Conservation (phyloP, 208 protist genomes). For the Trypanosoma mega region DNA sequence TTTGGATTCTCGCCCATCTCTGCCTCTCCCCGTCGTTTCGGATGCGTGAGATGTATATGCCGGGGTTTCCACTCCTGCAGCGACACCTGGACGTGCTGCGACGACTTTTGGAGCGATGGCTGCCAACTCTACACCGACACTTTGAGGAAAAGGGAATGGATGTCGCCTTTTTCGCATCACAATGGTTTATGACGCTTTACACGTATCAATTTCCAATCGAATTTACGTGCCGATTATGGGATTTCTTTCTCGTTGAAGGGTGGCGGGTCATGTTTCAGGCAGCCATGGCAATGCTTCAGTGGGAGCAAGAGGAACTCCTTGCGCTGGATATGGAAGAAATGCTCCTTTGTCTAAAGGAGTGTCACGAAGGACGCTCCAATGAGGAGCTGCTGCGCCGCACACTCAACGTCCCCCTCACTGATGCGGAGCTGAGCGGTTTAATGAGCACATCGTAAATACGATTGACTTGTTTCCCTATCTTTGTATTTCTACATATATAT, state of each 20-base stretch:
- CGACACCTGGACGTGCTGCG: constrained; percentile 28
- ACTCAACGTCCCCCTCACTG: constrained; percentile 13
- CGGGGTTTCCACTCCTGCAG: constrained; percentile 48
- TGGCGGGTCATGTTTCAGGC: constrained; percentile 51
- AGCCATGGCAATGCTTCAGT: constrained; percentile 45
- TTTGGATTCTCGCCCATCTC: constrained; percentile 40
- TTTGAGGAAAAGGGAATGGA: constrained; percentile 30
- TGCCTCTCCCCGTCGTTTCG: constrained; percentile 22
- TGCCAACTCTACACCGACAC: constrained; percentile 45
- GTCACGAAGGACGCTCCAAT: constrained; percentile 10
- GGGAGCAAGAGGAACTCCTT: constrained; percentile 40
- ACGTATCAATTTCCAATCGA: constrained; percentile 46
- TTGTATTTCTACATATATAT: constrained; percentile 22
- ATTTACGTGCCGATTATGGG: constrained; percentile 49
- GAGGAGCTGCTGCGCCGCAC: constrained; percentile 17
- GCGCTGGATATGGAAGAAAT: constrained; percentile 41
- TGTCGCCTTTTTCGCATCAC: constrained; percentile 44
- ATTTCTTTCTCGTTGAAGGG: constrained; percentile 48
- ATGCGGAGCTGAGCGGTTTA: no score
- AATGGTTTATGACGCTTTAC: constrained; percentile 72
- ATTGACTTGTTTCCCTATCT: constrained; percentile 10
- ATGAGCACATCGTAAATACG: no score
- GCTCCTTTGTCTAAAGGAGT: constrained; percentile 39
- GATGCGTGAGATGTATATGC: constrained; percentile 50
- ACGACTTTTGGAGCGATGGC: constrained; percentile 26